A percentile compares a stretch with the other conserved stretches of the same genome.
These are phyloP conservation scores for Ambrosiella beaveri DNA, from an alignment of 2,329 filamentous ascomycete genomes.

Conservation along the genomic window DNA sequence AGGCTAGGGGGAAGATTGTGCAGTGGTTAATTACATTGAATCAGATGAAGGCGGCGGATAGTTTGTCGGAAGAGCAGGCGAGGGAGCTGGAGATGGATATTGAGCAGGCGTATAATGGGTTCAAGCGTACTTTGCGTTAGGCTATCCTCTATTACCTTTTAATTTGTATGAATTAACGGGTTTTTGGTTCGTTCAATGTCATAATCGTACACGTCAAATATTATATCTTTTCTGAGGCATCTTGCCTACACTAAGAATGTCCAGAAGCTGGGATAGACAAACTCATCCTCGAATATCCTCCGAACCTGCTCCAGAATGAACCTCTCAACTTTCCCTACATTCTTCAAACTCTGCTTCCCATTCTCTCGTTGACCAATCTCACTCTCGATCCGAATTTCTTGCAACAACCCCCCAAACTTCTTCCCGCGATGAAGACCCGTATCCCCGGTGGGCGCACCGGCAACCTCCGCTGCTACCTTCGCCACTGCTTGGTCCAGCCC, in stretches of 20 bases:
- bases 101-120: slow-evolving; percentile 83
- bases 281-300: slow-evolving; percentile 94
- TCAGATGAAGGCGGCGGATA: slow-evolving; percentile 92
- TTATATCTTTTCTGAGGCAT: neutral
- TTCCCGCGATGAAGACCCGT: slow-evolving; percentile 11
- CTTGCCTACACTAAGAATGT: slow-evolving; percentile 62
- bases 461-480: slow-evolving; percentile 12
- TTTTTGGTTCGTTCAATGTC: slow-evolving; percentile 2
- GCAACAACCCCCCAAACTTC: slow-evolving; percentile 56
- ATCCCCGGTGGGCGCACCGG: neutral
- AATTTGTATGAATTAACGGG: neutral
- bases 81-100: slow-evolving; percentile 86
- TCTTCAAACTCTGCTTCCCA: slow-evolving; percentile 89
- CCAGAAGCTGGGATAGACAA: slow-evolving; percentile 97
- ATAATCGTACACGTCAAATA: slow-evolving; percentile 1
- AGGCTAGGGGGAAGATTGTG: slow-evolving; percentile 90
- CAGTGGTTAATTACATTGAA: slow-evolving; percentile 96
- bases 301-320: slow-evolving; percentile 94
- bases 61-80: slow-evolving; percentile 71
- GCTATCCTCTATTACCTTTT: slow-evolving; percentile 13
- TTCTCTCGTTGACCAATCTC: slow-evolving; percentile 88
- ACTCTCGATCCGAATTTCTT: slow-evolving; percentile 90
- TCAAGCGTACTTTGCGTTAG: slow-evolving; percentile 58
- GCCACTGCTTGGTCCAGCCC: slow-evolving; percentile 17
- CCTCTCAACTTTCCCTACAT: slow-evolving; percentile 94